phyloP scores from a whole-genome alignment of 441 rosid species.

The Gossypium laxum region DNA sequence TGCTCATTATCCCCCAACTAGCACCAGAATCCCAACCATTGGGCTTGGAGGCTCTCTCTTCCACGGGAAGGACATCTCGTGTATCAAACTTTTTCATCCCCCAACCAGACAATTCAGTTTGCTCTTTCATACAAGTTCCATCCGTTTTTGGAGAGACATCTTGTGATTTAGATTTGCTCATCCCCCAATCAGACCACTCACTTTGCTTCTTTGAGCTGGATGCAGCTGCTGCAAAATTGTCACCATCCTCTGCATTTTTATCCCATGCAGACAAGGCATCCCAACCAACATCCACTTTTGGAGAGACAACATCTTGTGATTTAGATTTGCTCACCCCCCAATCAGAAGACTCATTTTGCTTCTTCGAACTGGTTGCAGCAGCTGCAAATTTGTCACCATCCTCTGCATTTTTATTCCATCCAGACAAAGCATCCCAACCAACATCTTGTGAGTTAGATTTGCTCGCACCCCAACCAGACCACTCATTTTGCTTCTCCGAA shows the following conservation, averaged over 20 bases:
- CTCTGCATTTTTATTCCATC: conserved; percentile 18
- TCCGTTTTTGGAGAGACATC: conserved; percentile 3
- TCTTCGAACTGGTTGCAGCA: neutral
- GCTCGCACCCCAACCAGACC: conserved; percentile 8
- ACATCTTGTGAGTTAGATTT: neutral
- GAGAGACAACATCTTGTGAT: neutral
- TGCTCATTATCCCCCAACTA: conserved; percentile 15
- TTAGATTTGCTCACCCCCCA: conserved; percentile 11
- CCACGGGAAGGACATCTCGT: conserved; percentile 1
- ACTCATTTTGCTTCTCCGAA: neutral
- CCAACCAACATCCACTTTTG: conserved; percentile 20
- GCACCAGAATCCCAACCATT: conserved; percentile 23
- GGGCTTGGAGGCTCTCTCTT: conserved; percentile 18
- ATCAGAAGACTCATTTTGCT: neutral
- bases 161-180: conserved; percentile 9
- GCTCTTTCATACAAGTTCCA: conserved; percentile 14
- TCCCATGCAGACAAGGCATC: conserved; percentile 15
- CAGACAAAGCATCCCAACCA: conserved; percentile 23
- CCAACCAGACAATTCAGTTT: conserved; percentile 32
- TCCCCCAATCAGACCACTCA: conserved; percentile 12
- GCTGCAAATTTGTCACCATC: conserved; percentile 12
- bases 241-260: conserved; percentile 15
- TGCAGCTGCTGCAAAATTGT: neutral
- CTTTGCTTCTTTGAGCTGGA: neutral
- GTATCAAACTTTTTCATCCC: conserved; percentile 16